Percentiles rank a stretch among this genome's conserved stretches.
Evolutionary conservation across 192 early-diverging fungal species (phyloP).

Genomic region (Backusella morwellensis): DNA sequence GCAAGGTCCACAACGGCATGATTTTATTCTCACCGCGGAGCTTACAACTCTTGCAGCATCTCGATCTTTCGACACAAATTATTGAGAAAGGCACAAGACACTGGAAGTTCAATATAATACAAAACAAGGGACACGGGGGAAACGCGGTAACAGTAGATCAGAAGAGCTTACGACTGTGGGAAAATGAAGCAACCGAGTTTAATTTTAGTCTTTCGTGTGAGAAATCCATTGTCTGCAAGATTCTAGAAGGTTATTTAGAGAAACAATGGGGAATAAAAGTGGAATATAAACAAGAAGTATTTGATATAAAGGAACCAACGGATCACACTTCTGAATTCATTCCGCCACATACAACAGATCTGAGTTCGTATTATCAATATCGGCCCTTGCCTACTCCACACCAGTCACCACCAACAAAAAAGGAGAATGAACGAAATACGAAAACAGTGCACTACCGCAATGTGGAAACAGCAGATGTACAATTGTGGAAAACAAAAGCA

Average conservation of each 20-base stretch:
- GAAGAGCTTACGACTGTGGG: conserved; percentile 19
- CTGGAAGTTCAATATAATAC: conserved; percentile 7
- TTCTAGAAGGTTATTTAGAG: conserved; percentile 8
- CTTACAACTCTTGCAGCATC: conserved; percentile 14
- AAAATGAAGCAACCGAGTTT: conserved; percentile 24
- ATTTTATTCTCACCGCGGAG: conserved; percentile 17
- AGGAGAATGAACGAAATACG: conserved; percentile 4
- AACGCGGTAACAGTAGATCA: not conserved
- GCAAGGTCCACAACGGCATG: conserved; percentile 9
- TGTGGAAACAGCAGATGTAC: conserved; percentile 6
- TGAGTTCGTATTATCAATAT: conserved; percentile 14
- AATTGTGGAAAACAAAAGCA: conserved; percentile 11
- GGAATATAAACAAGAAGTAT: conserved; percentile 12
- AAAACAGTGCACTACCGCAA: not conserved
- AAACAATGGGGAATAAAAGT: conserved; percentile 10
- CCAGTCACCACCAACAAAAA: not conserved
- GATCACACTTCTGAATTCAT: not conserved
- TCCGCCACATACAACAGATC: not conserved
- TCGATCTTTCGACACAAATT: conserved; percentile 3
- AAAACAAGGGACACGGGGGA: conserved; percentile 9
- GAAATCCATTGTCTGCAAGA: conserved; percentile 1
- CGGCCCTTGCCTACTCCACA: not conserved
- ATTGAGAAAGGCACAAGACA: conserved; percentile 13
- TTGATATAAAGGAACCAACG: conserved; percentile 8
- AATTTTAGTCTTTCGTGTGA: conserved; percentile 19